A percentile compares a stretch with the other conserved stretches of the same genome.
These are phyloP conservation scores for Kurtzmaniella cleridarum DNA, from an alignment of 805 yeast genomes.

Conservation along the genomic window DNA sequence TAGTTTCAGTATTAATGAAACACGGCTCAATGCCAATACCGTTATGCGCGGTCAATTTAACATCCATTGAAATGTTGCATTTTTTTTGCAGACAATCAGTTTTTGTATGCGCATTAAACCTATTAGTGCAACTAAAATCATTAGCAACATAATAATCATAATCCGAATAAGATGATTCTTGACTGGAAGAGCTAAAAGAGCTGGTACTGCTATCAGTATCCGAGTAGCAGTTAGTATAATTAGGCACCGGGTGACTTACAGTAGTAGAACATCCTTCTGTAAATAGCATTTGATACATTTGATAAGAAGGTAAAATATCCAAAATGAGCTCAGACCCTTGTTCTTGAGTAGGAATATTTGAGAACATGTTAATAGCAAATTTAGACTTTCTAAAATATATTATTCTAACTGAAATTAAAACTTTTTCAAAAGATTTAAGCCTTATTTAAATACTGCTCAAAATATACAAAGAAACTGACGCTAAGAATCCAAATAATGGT, in stretches of 20 bases:
- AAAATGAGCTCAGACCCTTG: neutral
- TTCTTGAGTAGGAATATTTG: neutral
- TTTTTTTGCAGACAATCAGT: neutral
- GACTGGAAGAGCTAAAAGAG: neutral
- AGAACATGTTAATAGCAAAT: neutral
- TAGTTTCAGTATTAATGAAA: neutral
- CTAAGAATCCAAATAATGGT: too few species aligned
- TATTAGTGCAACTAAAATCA: neutral
- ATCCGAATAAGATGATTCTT: neutral
- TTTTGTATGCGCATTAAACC: neutral
- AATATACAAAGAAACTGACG: too few species aligned
- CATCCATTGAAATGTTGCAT: neutral
- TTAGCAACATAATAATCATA: neutral
- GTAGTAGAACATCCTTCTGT: neutral
- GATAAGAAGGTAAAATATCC: slow-evolving; percentile 3
- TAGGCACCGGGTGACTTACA: too few species aligned
- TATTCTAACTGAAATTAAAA: too few species aligned
- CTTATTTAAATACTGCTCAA: too few species aligned
- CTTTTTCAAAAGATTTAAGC: too few species aligned
- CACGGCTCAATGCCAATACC: neutral
- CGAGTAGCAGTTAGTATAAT: neutral
- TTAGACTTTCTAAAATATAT: too few species aligned
- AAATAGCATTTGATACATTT: slow-evolving; percentile 3
- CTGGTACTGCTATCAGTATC: neutral
- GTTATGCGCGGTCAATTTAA: neutral